A percentile compares a stretch with the other conserved stretches of the same genome.
phyloP scores from a whole-genome alignment of 192 early-diverging fungal species.

The Mortierella claussenii region DNA sequence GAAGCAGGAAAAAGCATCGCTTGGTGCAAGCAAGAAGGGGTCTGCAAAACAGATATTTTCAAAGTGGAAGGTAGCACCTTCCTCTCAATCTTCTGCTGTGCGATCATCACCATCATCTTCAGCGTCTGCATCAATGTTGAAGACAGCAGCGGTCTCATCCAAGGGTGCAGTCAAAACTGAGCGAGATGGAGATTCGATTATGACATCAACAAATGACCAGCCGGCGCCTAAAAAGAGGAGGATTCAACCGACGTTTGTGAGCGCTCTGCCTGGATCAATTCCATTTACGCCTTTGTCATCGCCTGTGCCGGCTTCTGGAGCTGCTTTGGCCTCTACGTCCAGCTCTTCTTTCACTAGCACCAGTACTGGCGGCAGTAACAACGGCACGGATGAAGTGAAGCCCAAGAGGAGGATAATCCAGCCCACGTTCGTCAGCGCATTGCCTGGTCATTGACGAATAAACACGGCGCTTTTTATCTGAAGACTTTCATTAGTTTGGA shows the following conservation, averaged over 20 bases:
- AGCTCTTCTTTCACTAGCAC: neutral
- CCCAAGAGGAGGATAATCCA: constrained; percentile 49
- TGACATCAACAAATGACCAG: constrained; percentile 15
- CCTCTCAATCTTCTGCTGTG: neutral
- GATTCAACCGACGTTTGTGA: constrained; percentile 33
- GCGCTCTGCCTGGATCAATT: constrained; percentile 17
- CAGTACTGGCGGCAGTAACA: neutral
- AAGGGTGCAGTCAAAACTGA: constrained; percentile 30
- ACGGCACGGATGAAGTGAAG: neutral
- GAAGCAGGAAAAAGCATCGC: constrained; percentile 15
- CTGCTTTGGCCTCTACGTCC: neutral
- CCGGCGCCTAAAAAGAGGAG: constrained; percentile 40
- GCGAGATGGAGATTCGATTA: constrained; percentile 40
- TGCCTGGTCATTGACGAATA: constrained; percentile 19
- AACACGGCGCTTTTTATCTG: neutral
- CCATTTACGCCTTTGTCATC: neutral
- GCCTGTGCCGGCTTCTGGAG: neutral
- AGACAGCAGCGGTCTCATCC: neutral
- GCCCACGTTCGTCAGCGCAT: constrained; percentile 44
- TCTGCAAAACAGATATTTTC: constrained; percentile 13
- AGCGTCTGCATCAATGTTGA: neutral
- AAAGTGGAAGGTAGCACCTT: neutral
- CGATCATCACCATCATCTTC: neutral
- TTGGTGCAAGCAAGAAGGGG: constrained; percentile 8
- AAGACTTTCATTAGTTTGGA: neutral